Conservation (phyloP, 768 basidiomycete genomes). For the Mycena olivaceomarginata region DNA sequence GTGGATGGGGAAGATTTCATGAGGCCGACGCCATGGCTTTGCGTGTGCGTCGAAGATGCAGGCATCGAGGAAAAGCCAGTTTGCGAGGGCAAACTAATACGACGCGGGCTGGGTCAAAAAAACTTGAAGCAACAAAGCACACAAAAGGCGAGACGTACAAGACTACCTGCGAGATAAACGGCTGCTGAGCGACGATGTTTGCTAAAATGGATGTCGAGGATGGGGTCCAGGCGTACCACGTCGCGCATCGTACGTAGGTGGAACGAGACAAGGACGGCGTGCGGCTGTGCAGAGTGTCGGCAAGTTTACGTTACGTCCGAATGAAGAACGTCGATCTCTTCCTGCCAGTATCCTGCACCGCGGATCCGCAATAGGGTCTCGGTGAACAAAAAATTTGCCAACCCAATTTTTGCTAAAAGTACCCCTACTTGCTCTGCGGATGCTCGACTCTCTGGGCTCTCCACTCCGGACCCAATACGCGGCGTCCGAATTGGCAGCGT, state of each 20-base stretch:
- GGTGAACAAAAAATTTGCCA: too few relatives aligned
- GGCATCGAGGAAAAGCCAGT: constrained; percentile 97
- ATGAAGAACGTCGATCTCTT: too few relatives aligned
- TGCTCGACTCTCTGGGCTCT: too few relatives aligned
- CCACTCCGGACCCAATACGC: too few relatives aligned
- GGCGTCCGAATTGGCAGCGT: too few relatives aligned
- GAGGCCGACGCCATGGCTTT: constrained; percentile 79
- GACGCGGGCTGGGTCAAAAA: background rate
- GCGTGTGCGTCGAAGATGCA: constrained; percentile 93
- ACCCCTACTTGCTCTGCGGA: too few relatives aligned
- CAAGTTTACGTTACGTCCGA: too few relatives aligned
- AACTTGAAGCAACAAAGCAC: background rate
- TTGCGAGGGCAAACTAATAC: constrained; percentile 96
- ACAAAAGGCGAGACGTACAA: constrained; percentile 74
- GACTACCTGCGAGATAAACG: constrained; percentile 93
- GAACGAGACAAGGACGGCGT: constrained; percentile 15
- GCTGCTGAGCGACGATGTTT: constrained; percentile 91
- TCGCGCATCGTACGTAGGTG: constrained; percentile 36
- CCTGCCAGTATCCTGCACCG: too few relatives aligned
- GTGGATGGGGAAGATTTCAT: constrained; percentile 78
- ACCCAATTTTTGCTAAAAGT: too few relatives aligned
- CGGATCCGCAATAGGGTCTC: too few relatives aligned
- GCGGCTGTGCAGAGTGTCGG: background rate
- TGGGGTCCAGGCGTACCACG: constrained; percentile 74
- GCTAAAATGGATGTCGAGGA: constrained; percentile 85